These are phyloP conservation scores for Metschnikowia hibisci DNA, from an alignment of 805 yeast genomes.

Conservation along the genomic window DNA sequence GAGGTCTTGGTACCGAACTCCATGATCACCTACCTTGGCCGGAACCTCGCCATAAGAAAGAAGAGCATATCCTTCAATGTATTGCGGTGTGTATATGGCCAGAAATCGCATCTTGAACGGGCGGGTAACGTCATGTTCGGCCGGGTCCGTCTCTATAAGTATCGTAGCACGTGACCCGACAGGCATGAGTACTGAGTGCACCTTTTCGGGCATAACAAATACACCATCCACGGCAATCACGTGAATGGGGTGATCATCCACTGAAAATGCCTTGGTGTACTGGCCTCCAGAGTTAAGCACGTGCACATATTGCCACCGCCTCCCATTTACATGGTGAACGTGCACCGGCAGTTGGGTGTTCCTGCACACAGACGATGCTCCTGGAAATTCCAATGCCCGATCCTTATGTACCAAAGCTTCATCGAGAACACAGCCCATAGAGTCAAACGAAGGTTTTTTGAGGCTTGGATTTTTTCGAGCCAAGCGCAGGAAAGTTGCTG, in stretches of 20 bases:
- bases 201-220: constrained; percentile 23
- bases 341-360: constrained; percentile 19
- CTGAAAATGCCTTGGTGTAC: constrained; percentile 29
- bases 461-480: constrained; percentile 15
- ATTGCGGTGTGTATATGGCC: constrained; percentile 27
- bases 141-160: constrained; percentile 21
- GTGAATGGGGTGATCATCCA: constrained; percentile 29
- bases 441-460: constrained; percentile 15
- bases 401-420: constrained; percentile 13
- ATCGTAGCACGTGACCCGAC: constrained; percentile 30
- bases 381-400: constrained; percentile 23
- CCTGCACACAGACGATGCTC: constrained; percentile 21
- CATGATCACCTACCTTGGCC: constrained; percentile 11
- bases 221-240: constrained; percentile 32
- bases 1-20: constrained; percentile 19
- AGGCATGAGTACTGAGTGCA: constrained; percentile 26
- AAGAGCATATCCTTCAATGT: constrained; percentile 25
- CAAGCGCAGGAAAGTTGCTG: constrained; percentile 12
- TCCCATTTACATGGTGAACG: constrained; percentile 20
- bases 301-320: constrained; percentile 25
- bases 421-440: constrained; percentile 22
- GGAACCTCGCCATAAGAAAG: constrained; percentile 20
- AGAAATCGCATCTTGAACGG: constrained; percentile 28
- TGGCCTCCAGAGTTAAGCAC: constrained; percentile 33
- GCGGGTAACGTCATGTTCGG: constrained; percentile 14